Evolutionary conservation across 2,329 filamentous ascomycete species (phyloP), one percentile per base, ranked within the genome.

Genomic region (Sphaceloma murrayae): DNA sequence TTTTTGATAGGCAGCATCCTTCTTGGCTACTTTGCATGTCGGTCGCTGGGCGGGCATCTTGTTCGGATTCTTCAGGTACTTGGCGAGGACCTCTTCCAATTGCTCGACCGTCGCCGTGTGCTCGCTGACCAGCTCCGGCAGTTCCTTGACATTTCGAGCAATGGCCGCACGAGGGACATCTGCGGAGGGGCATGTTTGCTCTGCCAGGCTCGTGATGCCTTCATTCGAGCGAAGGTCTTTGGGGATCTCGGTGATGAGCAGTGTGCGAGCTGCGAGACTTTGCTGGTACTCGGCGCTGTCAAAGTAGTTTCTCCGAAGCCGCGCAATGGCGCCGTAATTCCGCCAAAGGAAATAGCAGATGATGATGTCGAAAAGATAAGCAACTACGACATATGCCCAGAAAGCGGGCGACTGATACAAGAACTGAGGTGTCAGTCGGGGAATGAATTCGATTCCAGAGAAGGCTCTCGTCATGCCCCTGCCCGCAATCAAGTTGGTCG

Each of bases 71-170:
- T 83, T 93, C 34, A 98, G 71, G 58, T 98, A 96, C 54, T 84
- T 93, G 27, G 91, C 84, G 44, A 98, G 66, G 3, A 93, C 74
- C 34, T 76, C 74, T 60, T 98, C 91, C 29, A 98, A 73, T 53
- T 85, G 73, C 36, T 85, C 78, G 24, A 98, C 91, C 0, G 79
- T 73, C 51, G 82, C 71, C 45, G 86, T 80, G 57, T 98, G 88
- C 58, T 93, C 75, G 48, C 82, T 77, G 49, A 98, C 91, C 47
- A 96, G 67, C 13, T 82, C 73, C 8, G 91, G 91, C 9, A 98
- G 71, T 29, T 89, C 80, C 61, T 89, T 94, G 50, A 95, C 87
- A 55, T 96, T 95, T 51, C 91, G 78, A 17, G 86, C 88, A 54
- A 96, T 81, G 8, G 85, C 81, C 14, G 82, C 85, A 50, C 83